Conservation (phyloP, 1,139 yeast species). For the Insectozyma bohioensis region DNA sequence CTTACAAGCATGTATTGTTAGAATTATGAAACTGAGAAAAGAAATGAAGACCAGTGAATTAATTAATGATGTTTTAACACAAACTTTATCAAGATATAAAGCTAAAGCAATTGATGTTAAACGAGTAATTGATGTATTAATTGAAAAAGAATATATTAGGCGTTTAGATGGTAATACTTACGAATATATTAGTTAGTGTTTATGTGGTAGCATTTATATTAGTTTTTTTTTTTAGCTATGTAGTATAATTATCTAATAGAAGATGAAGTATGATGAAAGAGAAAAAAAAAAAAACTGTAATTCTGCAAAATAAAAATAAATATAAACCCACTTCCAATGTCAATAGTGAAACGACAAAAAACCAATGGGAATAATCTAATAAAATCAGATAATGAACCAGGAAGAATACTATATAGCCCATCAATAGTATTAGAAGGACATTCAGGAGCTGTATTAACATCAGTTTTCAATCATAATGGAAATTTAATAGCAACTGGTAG, state of each 20-base stretch:
- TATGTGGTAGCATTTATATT: background rate
- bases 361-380: background rate
- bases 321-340: background rate
- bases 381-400: background rate
- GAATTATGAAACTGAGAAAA: constrained; percentile 95
- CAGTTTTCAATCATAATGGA: constrained; percentile 45
- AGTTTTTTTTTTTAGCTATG: background rate
- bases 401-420: constrained; percentile 6
- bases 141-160: constrained; percentile 82
- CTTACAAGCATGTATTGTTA: constrained; percentile 89
- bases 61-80: constrained; percentile 86
- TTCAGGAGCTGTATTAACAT: constrained; percentile 46
- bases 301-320: too few species aligned
- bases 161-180: constrained; percentile 73
- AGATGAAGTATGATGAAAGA: too few species aligned
- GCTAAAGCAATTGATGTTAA: constrained; percentile 87
- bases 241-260: too few species aligned
- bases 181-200: constrained; percentile 51
- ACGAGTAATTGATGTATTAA: constrained; percentile 78
- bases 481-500: constrained; percentile 53
- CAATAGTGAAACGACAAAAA: constrained; percentile 3
- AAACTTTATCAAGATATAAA: constrained; percentile 78
- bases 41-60: constrained; percentile 74
- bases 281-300: too few species aligned
- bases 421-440: constrained; percentile 38